Evolutionary conservation across 1,284 basidiomycete species (phyloP).

Genomic region (Cystobasidium sp.): DNA sequence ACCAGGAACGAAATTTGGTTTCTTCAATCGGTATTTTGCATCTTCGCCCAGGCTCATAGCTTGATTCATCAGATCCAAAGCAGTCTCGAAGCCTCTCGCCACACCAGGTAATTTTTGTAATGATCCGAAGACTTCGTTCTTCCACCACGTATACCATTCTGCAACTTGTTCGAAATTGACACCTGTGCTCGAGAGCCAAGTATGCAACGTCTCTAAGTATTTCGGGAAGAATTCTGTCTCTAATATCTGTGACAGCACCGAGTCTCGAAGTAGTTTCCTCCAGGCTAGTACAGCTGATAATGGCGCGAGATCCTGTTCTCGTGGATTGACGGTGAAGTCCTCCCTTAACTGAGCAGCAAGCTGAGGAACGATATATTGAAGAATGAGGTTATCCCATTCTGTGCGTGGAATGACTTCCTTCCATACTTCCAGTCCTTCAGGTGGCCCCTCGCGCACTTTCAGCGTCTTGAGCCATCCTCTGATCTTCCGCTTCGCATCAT

Average conservation of each 20-base stretch:
- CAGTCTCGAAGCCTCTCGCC: constrained; percentile 77
- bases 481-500: constrained; percentile 82
- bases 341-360: constrained; percentile 77
- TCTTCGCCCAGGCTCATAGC: constrained; percentile 76
- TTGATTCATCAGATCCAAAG: constrained; percentile 87
- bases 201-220: constrained; percentile 87
- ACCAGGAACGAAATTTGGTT: constrained; percentile 64
- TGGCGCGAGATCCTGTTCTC: constrained; percentile 82
- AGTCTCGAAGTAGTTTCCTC: constrained; percentile 71
- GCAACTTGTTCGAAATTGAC: constrained; percentile 88
- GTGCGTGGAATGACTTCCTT: constrained; percentile 67
- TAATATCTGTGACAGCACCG: constrained; percentile 77
- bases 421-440: constrained; percentile 76
- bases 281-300: constrained; percentile 79
- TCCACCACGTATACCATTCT: constrained; percentile 87
- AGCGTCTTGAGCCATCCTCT: constrained; percentile 78
- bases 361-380: constrained; percentile 89
- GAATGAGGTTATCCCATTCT: constrained; percentile 89
- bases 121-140: constrained; percentile 69
- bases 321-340: constrained; percentile 84
- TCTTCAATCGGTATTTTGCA: constrained; percentile 53
- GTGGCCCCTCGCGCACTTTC: constrained; percentile 74
- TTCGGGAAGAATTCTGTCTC: constrained; percentile 93
- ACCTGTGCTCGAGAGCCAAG: constrained; percentile 84
- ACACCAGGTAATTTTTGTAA: constrained; percentile 69